phyloP scores from a whole-genome alignment of 768 basidiomycete species.

The Chalciporus piperatus region DNA sequence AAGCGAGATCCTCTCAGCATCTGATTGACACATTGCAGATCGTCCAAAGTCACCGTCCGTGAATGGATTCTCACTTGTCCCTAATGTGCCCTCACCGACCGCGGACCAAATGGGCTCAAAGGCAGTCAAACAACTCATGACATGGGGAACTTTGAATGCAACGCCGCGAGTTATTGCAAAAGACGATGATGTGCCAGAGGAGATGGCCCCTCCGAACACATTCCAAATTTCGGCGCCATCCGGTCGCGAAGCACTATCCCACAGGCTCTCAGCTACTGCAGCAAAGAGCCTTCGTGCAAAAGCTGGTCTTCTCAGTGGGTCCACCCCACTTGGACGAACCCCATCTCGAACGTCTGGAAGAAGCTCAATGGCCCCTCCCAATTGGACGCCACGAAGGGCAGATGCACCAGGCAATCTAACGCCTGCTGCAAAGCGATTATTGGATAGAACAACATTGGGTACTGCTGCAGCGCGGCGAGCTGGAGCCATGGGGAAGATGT shows the following conservation, averaged over 20 bases:
- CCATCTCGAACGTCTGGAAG: conserved; percentile 37
- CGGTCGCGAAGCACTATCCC: conserved; percentile 78
- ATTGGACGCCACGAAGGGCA: conserved; percentile 72
- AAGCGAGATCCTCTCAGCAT: background rate
- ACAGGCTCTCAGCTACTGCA: conserved; percentile 78
- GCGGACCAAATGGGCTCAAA: conserved; percentile 76
- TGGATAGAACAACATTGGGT: conserved; percentile 70
- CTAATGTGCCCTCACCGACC: conserved; percentile 84
- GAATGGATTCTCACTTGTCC: conserved; percentile 71
- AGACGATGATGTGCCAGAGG: conserved; percentile 50
- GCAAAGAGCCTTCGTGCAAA: conserved; percentile 77
- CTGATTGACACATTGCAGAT: conserved; percentile 44
- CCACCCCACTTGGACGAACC: conserved; percentile 28
- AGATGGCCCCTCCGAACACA: conserved; percentile 44
- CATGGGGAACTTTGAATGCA: conserved; percentile 91
- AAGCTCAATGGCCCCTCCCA: conserved; percentile 71
- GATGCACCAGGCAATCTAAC: conserved; percentile 76
- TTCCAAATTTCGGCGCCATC: conserved; percentile 80
- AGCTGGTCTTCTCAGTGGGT: conserved; percentile 56
- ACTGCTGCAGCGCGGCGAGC: conserved; percentile 60
- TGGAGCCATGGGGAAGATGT: conserved; percentile 60
- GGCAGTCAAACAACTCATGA: conserved; percentile 92
- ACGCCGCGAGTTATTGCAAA: conserved; percentile 86
- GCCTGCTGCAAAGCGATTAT: conserved; percentile 76
- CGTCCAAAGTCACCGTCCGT: conserved; percentile 54